These are phyloP conservation scores for Phaeosphaeriaceae sp. DNA, from an alignment of 2,329 filamentous ascomycete species.

Conservation along the genomic window DNA sequence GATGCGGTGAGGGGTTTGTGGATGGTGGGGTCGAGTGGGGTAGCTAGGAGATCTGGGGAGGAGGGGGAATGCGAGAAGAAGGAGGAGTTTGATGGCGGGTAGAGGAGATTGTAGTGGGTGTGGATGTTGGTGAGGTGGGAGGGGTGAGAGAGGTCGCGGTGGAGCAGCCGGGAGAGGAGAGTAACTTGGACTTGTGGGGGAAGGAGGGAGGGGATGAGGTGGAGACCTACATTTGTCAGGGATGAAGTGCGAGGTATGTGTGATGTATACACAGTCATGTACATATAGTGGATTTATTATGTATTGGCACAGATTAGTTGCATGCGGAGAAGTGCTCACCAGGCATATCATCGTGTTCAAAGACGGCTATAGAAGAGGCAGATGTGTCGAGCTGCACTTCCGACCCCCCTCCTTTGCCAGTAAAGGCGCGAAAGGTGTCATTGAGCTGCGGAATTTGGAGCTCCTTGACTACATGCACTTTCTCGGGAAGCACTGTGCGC, in stretches of 20 bases:
- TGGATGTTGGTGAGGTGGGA: slow-evolving; percentile 89
- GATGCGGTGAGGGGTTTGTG: slow-evolving; percentile 76
- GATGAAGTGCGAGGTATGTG: background rate
- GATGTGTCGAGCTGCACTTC: background rate
- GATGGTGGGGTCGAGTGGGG: slow-evolving; percentile 73
- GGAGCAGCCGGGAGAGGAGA: slow-evolving; percentile 76
- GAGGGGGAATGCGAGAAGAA: slow-evolving; percentile 59
- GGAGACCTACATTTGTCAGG: slow-evolving; percentile 67
- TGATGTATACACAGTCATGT: no score
- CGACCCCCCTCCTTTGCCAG: slow-evolving; percentile 13
- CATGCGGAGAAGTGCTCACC: slow-evolving; percentile 64
- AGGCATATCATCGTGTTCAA: slow-evolving; percentile 71
- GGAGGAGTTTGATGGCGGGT: slow-evolving; percentile 57
- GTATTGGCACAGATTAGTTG: no score
- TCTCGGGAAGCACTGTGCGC: slow-evolving; percentile 36
- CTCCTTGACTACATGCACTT: slow-evolving; percentile 32
- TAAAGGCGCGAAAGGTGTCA: slow-evolving; percentile 33
- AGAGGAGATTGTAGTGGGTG: slow-evolving; percentile 76
- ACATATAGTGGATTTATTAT: no score
- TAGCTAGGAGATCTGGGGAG: slow-evolving; percentile 30
- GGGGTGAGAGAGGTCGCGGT: slow-evolving; percentile 76
- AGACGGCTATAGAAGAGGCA: slow-evolving; percentile 50
- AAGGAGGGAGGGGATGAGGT: slow-evolving; percentile 77
- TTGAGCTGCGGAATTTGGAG: slow-evolving; percentile 25
- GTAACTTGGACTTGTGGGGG: slow-evolving; percentile 71